Conservation (phyloP, 2,329 filamentous ascomycete species). For the Arthroderma sp. region DNA sequence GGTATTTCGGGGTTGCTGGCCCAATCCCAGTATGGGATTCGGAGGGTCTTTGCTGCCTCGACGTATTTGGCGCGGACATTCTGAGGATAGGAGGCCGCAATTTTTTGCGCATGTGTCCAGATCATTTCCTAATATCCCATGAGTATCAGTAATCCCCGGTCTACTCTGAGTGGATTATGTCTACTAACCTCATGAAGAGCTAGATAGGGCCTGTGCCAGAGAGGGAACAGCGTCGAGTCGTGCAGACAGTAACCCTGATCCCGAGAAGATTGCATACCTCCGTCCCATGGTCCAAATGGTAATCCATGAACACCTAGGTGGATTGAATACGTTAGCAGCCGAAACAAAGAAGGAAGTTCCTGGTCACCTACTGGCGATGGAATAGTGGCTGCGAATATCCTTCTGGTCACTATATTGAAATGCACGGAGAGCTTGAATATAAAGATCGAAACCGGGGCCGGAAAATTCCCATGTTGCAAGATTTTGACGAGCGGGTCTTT, state of each 20-base stretch:
- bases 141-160: neutral
- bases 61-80: slow-evolving; percentile 39
- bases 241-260: slow-evolving; percentile 65
- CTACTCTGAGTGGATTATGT: neutral
- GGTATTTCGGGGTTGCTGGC: slow-evolving; percentile 27
- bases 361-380: slow-evolving; percentile 53
- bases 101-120: slow-evolving; percentile 28
- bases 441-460: slow-evolving; percentile 56
- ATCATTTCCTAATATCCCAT: slow-evolving; percentile 25
- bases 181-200: slow-evolving; percentile 44
- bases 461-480: slow-evolving; percentile 55
- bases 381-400: slow-evolving; percentile 60
- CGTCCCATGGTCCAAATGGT: slow-evolving; percentile 51
- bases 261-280: slow-evolving; percentile 35
- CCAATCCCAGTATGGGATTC: slow-evolving; percentile 42
- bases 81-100: slow-evolving; percentile 34
- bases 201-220: slow-evolving; percentile 77
- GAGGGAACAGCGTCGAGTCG: slow-evolving; percentile 60
- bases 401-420: slow-evolving; percentile 57
- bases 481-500: slow-evolving; percentile 45
- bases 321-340: neutral
- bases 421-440: slow-evolving; percentile 59
- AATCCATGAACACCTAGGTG: slow-evolving; percentile 66
- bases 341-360: neutral
- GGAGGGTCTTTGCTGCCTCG: slow-evolving; percentile 30